A percentile compares a stretch with the other conserved stretches of the same genome.
Conservation (phyloP, 208 protist species). For the Crithidia thermophila region DNA sequence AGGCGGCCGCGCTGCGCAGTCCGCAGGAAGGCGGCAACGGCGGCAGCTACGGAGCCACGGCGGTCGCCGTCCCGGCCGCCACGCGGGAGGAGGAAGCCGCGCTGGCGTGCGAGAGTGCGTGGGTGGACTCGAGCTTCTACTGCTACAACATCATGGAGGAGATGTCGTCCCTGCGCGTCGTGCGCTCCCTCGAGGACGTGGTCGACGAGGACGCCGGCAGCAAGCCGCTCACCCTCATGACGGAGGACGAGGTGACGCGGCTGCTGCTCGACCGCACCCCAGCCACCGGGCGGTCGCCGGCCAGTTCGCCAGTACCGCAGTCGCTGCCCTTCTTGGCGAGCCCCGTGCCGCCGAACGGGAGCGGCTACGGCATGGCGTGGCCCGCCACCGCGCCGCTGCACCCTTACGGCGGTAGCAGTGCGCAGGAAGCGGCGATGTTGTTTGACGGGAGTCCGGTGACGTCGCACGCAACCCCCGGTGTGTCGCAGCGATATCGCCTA, state of each 20-base stretch:
- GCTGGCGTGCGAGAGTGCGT: constrained; percentile 36
- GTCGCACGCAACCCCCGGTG: neutral
- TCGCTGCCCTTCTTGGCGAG: neutral
- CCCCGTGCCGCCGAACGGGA: neutral
- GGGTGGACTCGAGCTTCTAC: constrained; percentile 38
- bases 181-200: constrained; percentile 21
- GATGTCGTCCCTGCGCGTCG: constrained; percentile 33
- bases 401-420: neutral
- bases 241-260: constrained; percentile 9
- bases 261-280: constrained; percentile 13
- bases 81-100: constrained; percentile 25
- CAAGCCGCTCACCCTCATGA: constrained; percentile 9
- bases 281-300: too few relatives aligned
- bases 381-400: neutral
- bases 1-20: constrained; percentile 4
- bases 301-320: neutral
- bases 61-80: neutral
- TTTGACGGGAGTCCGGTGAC: constrained; percentile 1
- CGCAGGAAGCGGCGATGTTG: neutral
- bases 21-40: neutral
- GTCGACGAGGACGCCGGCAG: neutral
- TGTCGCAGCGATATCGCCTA: constrained; percentile 26
- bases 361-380: neutral
- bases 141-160: constrained; percentile 42
- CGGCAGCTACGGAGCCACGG: neutral